A percentile compares a stretch with the other conserved stretches of the same genome.
Evolutionary conservation across 768 basidiomycete species (phyloP).

Genomic region (Omphalotus guepiniiformis): DNA sequence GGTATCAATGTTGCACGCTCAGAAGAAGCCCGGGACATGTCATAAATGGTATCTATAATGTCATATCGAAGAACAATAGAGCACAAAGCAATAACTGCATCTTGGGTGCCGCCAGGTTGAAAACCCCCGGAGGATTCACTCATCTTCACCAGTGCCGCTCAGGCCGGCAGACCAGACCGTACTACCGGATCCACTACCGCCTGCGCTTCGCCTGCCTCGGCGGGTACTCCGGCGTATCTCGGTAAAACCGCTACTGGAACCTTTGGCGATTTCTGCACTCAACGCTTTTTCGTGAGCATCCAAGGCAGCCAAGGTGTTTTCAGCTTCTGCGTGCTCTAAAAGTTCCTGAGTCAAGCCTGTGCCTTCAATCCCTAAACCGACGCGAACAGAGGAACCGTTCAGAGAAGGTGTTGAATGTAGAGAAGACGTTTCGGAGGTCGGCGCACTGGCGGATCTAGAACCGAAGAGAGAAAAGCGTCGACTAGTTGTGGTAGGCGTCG

Average conservation of each 20-base stretch:
- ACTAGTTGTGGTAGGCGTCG: conserved; percentile 23
- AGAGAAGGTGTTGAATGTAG: conserved; percentile 38
- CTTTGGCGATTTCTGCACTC: conserved; percentile 73
- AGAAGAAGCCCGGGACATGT: too few relatives aligned
- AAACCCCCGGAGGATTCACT: too few relatives aligned
- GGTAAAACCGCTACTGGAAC: conserved; percentile 71
- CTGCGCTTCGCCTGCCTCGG: conserved; percentile 53
- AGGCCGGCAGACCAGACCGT: conserved; percentile 88
- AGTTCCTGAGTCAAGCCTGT: conserved; percentile 67
- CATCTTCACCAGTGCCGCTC: conserved; percentile 18
- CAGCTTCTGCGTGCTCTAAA: conserved; percentile 74
- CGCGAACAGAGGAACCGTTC: conserved; percentile 19
- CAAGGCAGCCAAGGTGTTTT: conserved; percentile 69
- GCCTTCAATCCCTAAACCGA: conserved; percentile 29
- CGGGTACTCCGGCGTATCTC: conserved; percentile 55
- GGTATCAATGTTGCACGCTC: too few relatives aligned
- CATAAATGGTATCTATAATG: too few relatives aligned
- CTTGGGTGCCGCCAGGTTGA: too few relatives aligned
- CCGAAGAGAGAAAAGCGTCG: conserved; percentile 74
- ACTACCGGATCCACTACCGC: conserved; percentile 55
- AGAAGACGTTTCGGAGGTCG: conserved; percentile 46
- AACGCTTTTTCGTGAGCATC: conserved; percentile 75
- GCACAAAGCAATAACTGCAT: not conserved
- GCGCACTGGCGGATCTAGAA: conserved; percentile 36
- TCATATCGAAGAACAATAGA: too few relatives aligned